phyloP scores from a whole-genome alignment of 108 stramenopile genomes.

The Nitzschia palea region DNA sequence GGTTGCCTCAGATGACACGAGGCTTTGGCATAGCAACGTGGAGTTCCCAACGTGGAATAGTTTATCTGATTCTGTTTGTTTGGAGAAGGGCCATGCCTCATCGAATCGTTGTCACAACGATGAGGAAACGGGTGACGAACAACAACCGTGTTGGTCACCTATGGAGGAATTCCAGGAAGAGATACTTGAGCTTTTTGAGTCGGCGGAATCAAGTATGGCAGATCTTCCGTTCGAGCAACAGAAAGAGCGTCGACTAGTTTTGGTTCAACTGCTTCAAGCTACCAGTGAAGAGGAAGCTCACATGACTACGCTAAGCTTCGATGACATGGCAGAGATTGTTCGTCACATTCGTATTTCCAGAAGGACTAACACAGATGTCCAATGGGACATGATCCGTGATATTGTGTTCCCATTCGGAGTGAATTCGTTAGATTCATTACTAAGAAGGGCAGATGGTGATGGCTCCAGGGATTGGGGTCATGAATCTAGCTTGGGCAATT shows the following conservation, averaged over 20 bases:
- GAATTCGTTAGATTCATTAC: background rate
- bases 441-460: no score
- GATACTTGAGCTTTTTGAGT: constrained; percentile 3
- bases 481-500: no score
- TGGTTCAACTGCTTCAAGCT: constrained; percentile 7
- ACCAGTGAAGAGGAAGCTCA: constrained; percentile 11
- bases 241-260: background rate
- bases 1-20: background rate
- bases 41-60: background rate
- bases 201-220: background rate
- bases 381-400: constrained; percentile 4
- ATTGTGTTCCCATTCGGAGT: constrained; percentile 13
- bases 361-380: background rate
- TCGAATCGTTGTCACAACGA: background rate
- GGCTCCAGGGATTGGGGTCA: no score
- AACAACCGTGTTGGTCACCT: background rate
- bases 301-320: background rate
- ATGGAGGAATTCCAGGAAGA: background rate
- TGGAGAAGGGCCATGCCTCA: background rate
- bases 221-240: background rate
- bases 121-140: background rate
- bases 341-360: background rate
- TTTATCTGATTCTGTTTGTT: no score
- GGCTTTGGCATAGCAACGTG: background rate
- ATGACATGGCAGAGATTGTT: constrained; percentile 6